These are phyloP conservation scores for Babesia bigemina DNA, from an alignment of 169 alveolate genomes.

Conservation along the genomic window DNA sequence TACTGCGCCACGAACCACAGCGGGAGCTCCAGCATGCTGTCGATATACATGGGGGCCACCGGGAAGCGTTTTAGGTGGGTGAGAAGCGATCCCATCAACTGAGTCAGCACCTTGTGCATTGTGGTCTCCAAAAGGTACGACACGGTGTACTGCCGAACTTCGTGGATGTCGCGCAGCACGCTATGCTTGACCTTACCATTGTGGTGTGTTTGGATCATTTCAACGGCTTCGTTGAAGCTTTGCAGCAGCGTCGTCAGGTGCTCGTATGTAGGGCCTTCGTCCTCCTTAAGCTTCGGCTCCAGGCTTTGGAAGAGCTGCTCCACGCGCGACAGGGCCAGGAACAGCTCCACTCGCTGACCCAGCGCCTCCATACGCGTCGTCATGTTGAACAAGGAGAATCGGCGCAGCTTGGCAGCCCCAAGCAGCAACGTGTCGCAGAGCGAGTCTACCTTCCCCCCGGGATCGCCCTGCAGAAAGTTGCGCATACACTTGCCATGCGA, in stretches of 20 bases:
- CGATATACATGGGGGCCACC: conserved; percentile 30
- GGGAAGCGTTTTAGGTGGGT: conserved; percentile 43
- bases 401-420: conserved; percentile 9
- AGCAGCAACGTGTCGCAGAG: conserved; percentile 21
- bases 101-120: conserved; percentile 3
- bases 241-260: conserved; percentile 17
- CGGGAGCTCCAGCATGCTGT: conserved; percentile 28
- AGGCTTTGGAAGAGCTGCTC: conserved; percentile 24
- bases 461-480: conserved; percentile 7
- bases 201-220: conserved; percentile 5
- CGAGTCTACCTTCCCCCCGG: conserved; percentile 7
- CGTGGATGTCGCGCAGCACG: conserved; percentile 11
- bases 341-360: conserved; percentile 32
- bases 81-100: conserved; percentile 10
- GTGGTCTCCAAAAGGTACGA: conserved; percentile 42
- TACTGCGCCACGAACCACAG: conserved; percentile 36
- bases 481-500: conserved; percentile 44
- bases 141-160: conserved; percentile 30
- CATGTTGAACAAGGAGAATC: conserved; percentile 17
- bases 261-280: not conserved
- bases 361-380: not conserved
- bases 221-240: conserved; percentile 38
- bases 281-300: not conserved
- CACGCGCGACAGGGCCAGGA: conserved; percentile 19
- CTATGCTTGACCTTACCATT: conserved; percentile 1